Percentiles rank a stretch among this genome's conserved stretches.
Evolutionary conservation across 805 yeast genomes (phyloP).

Genomic region (Sugiyamaella qingdaonensis): DNA sequence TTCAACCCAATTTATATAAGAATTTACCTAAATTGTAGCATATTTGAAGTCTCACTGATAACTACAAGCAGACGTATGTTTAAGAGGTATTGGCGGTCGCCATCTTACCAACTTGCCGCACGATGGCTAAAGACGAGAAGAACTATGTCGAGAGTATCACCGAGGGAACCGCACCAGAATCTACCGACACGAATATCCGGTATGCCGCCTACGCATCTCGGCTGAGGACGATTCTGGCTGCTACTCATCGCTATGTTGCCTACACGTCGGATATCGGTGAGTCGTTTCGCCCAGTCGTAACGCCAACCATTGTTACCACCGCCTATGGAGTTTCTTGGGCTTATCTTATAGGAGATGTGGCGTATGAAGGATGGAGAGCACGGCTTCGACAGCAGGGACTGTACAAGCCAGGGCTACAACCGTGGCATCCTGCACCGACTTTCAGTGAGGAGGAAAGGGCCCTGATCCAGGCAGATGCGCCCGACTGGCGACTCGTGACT

Average conservation of each 20-base stretch:
- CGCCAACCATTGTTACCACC: slow-evolving; percentile 56
- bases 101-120: not conserved
- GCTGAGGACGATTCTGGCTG: slow-evolving; percentile 61
- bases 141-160: slow-evolving; percentile 17
- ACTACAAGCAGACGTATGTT: too few species aligned
- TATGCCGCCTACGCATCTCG: slow-evolving; percentile 82
- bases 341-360: slow-evolving; percentile 70
- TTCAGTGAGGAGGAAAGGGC: slow-evolving; percentile 30
- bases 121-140: not conserved
- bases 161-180: slow-evolving; percentile 33
- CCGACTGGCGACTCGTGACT: slow-evolving; percentile 64
- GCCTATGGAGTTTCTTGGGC: slow-evolving; percentile 77
- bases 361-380: slow-evolving; percentile 63
- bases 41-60: too few species aligned
- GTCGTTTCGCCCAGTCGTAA: slow-evolving; percentile 78
- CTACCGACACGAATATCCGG: slow-evolving; percentile 52
- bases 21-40: too few species aligned
- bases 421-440: slow-evolving; percentile 58
- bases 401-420: slow-evolving; percentile 54
- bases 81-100: too few species aligned
- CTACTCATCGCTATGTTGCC: slow-evolving; percentile 79
- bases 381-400: slow-evolving; percentile 57
- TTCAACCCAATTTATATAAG: too few species aligned
- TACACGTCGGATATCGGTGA: slow-evolving; percentile 86
- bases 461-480: slow-evolving; percentile 39